Evolutionary conservation across 1,284 basidiomycete genomes (phyloP), one percentile per base, ranked within the genome.

Genomic region (Tausonia pullulans): DNA sequence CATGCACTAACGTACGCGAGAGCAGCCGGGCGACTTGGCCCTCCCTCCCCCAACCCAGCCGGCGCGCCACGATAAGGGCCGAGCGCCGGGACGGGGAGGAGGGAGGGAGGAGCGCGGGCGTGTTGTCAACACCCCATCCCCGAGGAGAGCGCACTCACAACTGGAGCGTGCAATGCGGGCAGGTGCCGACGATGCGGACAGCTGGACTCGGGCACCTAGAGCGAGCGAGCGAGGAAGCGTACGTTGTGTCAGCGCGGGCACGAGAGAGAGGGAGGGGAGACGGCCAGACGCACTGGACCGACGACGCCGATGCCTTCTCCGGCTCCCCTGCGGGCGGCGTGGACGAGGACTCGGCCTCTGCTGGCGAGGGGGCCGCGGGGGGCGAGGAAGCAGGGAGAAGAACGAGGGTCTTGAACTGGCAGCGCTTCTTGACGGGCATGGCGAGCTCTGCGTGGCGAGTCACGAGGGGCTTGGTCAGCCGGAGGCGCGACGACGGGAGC

Each of bases 141-240:
- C 8, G 7, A n/a, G 27, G 51, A 10, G 4, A 8, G 2, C 43
- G 27, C 27, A 65, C 64, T 45, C 27, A 65, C 64, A 76, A 78
- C 11, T 72, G 72, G 61, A 73, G 72, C 58, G 70, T 68, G 69
- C 77, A 78, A 68, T 78, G 76, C n/a, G 74, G 71, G 68, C 77
- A 78, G 65, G 77, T 76, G 10, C 77, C 77, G 10, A 74, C 75
- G 50, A 78, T 71, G 56, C 74, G 68, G 63, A 75, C 68, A 2
- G 76, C 77, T 16, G 76, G 72, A 41, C 72, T 73, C 9, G 76
- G 75, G 64, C 77, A 78, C 65, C 61, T 67, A n/a, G 1, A 13
- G 50, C 50, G 10, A 52, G 14, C 50, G 14, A 52, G 10, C 10
- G 50, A 53, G 11, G 52, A 53, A 27, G 27, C 27, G 27, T 27